Percentiles rank a stretch among this genome's conserved stretches.
Evolutionary conservation across 306 rosid species (phyloP).

Genomic region (Citrullus mucosospermus): DNA sequence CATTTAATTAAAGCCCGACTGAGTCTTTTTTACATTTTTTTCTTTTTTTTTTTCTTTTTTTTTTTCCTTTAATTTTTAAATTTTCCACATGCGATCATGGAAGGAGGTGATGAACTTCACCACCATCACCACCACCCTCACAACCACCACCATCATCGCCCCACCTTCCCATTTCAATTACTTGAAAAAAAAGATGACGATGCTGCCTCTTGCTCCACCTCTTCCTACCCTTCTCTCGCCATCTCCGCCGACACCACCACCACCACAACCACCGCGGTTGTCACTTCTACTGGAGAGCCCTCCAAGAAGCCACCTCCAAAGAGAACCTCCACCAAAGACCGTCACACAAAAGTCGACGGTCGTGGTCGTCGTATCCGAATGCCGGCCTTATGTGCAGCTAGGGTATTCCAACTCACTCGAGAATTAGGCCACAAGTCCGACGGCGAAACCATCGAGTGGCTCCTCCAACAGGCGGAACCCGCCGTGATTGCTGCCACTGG

Average conservation of each 20-base stretch:
- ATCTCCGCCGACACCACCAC: constrained; percentile 27
- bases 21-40: neutral
- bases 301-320: constrained; percentile 62
- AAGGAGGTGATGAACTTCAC: constrained; percentile 61
- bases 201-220: constrained; percentile 44
- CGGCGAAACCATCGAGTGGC: constrained; percentile 83
- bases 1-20: neutral
- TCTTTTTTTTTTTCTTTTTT: neutral
- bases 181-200: constrained; percentile 82
- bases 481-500: constrained; percentile 89
- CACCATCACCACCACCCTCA: constrained; percentile 20
- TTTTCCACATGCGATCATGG: constrained; percentile 68
- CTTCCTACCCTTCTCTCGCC: constrained; percentile 40
- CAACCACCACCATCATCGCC: constrained; percentile 32
- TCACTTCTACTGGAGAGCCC: constrained; percentile 13
- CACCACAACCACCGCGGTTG: neutral
- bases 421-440: constrained; percentile 80
- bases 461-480: constrained; percentile 83
- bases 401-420: constrained; percentile 74
- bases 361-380: constrained; percentile 86
- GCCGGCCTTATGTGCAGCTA: constrained; percentile 87
- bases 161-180: constrained; percentile 73
- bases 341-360: constrained; percentile 82
- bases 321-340: constrained; percentile 74
- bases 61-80: neutral